These are phyloP conservation scores for Exophiala oligosperma DNA, from an alignment of 2,329 filamentous ascomycete species.

Conservation along the genomic window DNA sequence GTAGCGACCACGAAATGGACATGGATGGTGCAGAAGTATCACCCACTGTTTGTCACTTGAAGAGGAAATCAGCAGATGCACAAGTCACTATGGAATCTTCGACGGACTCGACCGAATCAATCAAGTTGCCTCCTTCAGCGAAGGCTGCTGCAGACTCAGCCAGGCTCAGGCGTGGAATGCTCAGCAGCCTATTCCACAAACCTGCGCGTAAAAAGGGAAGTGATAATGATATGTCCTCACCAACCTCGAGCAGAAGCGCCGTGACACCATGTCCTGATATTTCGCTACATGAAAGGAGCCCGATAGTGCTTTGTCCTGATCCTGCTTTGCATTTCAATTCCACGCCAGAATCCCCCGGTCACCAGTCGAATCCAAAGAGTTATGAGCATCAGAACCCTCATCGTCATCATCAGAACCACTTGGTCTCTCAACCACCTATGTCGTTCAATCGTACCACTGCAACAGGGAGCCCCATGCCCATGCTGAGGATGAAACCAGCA, in stretches of 20 bases:
- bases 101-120: conserved; percentile 4
- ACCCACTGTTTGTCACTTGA: conserved; percentile 20
- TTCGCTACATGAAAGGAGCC: conserved; percentile 18
- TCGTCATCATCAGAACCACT: background rate
- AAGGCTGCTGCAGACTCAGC: conserved; percentile 30
- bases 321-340: conserved; percentile 18
- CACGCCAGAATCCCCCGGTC: background rate
- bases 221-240: conserved; percentile 5
- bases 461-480: conserved; percentile 30
- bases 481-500: conserved; percentile 18
- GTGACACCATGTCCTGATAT: conserved; percentile 22
- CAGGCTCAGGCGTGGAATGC: conserved; percentile 26
- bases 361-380: conserved; percentile 1
- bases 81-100: background rate
- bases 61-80: conserved; percentile 12
- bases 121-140: conserved; percentile 25
- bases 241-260: background rate
- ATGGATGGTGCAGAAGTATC: conserved; percentile 20
- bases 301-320: conserved; percentile 24
- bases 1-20: conserved; percentile 17
- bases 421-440: conserved; percentile 4
- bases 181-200: conserved; percentile 18
- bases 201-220: conserved; percentile 10
- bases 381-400: background rate
- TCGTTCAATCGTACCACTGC: conserved; percentile 23